These are phyloP conservation scores for Magnolia changhungtana DNA, from an alignment of 164 flowering plant species.

Conservation along the genomic window DNA sequence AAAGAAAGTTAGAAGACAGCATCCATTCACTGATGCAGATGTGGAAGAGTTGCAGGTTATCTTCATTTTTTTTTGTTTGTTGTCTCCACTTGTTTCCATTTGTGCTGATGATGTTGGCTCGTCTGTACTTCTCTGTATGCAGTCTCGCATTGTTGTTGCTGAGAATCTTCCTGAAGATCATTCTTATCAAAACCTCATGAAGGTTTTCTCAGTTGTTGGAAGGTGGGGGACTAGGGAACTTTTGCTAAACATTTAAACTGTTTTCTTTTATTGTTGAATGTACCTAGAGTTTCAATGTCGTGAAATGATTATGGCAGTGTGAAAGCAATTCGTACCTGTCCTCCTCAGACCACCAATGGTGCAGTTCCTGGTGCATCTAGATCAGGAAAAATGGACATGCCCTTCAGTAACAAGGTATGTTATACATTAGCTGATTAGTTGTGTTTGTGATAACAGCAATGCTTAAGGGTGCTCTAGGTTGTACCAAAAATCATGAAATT, in stretches of 20 bases:
- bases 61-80: not conserved
- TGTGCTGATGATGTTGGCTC: not conserved
- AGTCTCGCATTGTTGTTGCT: constrained; percentile 88
- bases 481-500: too few relatives aligned
- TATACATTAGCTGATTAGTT: not conserved
- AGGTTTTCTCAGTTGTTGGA: constrained; percentile 78
- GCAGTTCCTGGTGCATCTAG: constrained; percentile 65
- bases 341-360: constrained; percentile 63
- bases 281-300: not conserved
- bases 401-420: constrained; percentile 71
- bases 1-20: constrained; percentile 69
- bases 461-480: too few relatives aligned
- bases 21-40: constrained; percentile 66
- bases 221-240: constrained; percentile 49
- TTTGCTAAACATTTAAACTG: not conserved
- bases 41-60: constrained; percentile 86
- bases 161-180: constrained; percentile 96
- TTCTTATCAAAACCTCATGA: constrained; percentile 93
- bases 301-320: constrained; percentile 46
- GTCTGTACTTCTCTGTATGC: constrained; percentile 14
- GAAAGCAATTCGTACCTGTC: constrained; percentile 88
- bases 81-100: not conserved
- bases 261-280: not conserved
- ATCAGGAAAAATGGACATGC: constrained; percentile 61
- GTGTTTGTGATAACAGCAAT: too few relatives aligned